phyloP scores from a whole-genome alignment of 1,284 basidiomycete genomes.

The Bondarzewia mesenterica region DNA sequence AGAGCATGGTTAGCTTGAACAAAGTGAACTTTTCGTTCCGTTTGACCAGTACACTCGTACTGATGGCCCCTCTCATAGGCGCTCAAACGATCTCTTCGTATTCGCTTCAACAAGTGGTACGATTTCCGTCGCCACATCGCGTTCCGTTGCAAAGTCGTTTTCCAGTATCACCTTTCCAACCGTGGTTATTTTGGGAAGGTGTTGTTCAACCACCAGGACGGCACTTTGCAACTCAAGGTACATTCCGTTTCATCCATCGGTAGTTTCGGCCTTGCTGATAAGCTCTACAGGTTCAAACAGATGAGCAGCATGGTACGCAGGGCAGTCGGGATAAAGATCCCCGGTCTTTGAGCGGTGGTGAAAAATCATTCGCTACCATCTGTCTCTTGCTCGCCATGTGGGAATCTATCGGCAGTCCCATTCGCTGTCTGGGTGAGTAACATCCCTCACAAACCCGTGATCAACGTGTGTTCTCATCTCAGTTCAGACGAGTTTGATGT shows the following conservation, averaged over 20 bases:
- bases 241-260: constrained; percentile 2
- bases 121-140: constrained; percentile 84
- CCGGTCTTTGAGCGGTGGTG: constrained; percentile 82
- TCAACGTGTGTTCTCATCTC: not conserved
- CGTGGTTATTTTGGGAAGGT: constrained; percentile 85
- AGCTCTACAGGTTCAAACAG: constrained; percentile 57
- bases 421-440: constrained; percentile 82
- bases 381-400: constrained; percentile 89
- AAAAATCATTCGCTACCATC: constrained; percentile 96
- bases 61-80: constrained; percentile 30
- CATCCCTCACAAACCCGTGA: not conserved
- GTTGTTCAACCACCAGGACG: constrained; percentile 72
- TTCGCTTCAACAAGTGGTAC: constrained; percentile 74
- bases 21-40: constrained; percentile 32
- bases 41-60: not conserved
- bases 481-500: constrained; percentile 84
- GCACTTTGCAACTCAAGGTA: constrained; percentile 66
- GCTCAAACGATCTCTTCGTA: constrained; percentile 53
- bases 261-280: not conserved
- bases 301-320: constrained; percentile 60
- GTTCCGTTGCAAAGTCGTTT: constrained; percentile 77
- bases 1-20: constrained; percentile 54
- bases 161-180: constrained; percentile 74
- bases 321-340: constrained; percentile 65
- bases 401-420: constrained; percentile 91